A percentile compares a stretch with the other conserved stretches of the same genome.
Evolutionary conservation across 257 asterid species (phyloP).

Genomic region (Catharanthus roseus): DNA sequence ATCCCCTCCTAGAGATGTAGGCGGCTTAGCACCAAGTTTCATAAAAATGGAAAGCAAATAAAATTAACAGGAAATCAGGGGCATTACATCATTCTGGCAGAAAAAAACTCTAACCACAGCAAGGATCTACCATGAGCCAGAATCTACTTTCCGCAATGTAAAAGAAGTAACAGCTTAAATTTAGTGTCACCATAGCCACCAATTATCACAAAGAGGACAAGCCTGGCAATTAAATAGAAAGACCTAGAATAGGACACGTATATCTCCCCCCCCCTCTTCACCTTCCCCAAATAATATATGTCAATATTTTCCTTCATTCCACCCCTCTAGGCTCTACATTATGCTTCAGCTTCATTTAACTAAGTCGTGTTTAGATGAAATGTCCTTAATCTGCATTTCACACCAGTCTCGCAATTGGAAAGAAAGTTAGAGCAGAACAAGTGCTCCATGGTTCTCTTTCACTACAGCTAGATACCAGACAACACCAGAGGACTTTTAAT

Average conservation of each 20-base stretch:
- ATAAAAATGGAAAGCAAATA: neutral
- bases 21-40: neutral
- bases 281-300: neutral
- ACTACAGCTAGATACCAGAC: too few species aligned
- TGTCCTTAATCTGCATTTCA: neutral
- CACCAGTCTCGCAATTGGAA: neutral
- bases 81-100: neutral
- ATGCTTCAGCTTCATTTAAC: neutral
- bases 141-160: neutral
- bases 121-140: neutral
- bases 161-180: neutral
- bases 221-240: neutral
- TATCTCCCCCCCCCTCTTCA: neutral
- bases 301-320: neutral
- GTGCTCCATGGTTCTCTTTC: neutral
- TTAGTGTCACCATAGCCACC: neutral
- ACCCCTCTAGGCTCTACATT: neutral
- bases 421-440: neutral
- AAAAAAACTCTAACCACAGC: neutral
- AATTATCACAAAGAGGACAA: neutral
- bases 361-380: neutral
- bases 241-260: neutral
- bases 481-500: too few species aligned
- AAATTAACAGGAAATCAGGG: neutral
- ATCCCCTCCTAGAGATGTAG: neutral